Percentiles rank a stretch among this genome's conserved stretches.
These are phyloP conservation scores for Wallemia ichthyophaga DNA, from an alignment of 1,284 basidiomycete species.

Conservation along the genomic window DNA sequence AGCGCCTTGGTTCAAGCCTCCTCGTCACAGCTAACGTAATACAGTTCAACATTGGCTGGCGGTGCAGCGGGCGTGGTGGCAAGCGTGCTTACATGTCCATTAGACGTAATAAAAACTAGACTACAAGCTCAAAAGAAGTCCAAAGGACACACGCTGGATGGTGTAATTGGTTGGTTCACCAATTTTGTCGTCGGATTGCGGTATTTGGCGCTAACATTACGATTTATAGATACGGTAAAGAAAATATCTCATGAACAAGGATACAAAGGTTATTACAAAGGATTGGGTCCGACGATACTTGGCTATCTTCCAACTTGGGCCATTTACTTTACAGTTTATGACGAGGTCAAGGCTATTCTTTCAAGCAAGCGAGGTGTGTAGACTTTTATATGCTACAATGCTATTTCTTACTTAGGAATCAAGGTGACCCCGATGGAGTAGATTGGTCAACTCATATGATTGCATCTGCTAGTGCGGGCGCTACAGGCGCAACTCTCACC, in stretches of 20 bases:
- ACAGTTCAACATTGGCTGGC: conserved; percentile 20
- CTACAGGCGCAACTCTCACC: conserved; percentile 59
- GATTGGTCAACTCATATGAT: conserved; percentile 33
- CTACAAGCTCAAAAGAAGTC: conserved; percentile 59
- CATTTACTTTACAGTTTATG: conserved; percentile 92
- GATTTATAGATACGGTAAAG: conserved; percentile 23
- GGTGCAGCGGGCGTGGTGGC: conserved; percentile 49
- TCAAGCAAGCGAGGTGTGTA: not conserved
- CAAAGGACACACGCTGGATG: conserved; percentile 36
- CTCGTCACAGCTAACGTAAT: conserved; percentile 2
- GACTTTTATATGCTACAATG: not conserved
- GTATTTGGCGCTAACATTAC: not conserved
- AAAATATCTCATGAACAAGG: conserved; percentile 43
- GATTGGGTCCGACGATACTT: conserved; percentile 73
- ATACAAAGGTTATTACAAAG: conserved; percentile 60
- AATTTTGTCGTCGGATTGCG: not conserved
- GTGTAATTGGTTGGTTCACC: conserved; percentile 31
- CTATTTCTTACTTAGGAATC: not conserved
- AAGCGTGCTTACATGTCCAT: conserved; percentile 77
- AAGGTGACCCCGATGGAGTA: conserved; percentile 5
- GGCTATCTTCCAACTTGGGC: conserved; percentile 93
- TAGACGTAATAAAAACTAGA: conserved; percentile 92
- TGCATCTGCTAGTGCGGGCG: conserved; percentile 76
- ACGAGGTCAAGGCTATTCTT: conserved; percentile 56
- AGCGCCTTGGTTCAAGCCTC: no score